Conservation (phyloP, 1,139 yeast species). For the Trichomonascaceae sp. region DNA sequence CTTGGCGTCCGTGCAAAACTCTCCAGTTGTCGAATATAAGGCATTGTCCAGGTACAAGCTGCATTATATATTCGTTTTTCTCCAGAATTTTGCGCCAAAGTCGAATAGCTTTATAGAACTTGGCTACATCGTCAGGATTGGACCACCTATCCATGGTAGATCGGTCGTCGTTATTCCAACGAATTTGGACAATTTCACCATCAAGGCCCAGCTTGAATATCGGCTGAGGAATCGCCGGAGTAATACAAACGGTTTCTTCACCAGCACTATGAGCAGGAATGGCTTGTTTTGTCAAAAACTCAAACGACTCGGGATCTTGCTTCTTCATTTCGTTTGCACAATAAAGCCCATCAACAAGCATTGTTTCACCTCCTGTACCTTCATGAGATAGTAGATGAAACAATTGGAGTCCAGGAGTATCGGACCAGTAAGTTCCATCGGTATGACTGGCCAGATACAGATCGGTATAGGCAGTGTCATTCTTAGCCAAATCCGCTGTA, state of each 20-base stretch:
- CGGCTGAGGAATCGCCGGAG: slow-evolving; percentile 53
- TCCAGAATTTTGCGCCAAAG: slow-evolving; percentile 53
- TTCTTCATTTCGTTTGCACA: slow-evolving; percentile 50
- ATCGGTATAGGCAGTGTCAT: slow-evolving; percentile 72
- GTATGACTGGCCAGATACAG: slow-evolving; percentile 64
- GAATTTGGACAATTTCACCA: slow-evolving; percentile 49
- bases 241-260: slow-evolving; percentile 60
- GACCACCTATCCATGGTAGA: slow-evolving; percentile 58
- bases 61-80: slow-evolving; percentile 52
- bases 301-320: slow-evolving; percentile 50
- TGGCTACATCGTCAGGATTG: slow-evolving; percentile 48
- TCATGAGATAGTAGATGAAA: slow-evolving; percentile 63
- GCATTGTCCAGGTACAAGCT: slow-evolving; percentile 61
- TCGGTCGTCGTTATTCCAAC: slow-evolving; percentile 75
- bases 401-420: slow-evolving; percentile 68
- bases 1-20: slow-evolving; percentile 65
- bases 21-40: slow-evolving; percentile 75
- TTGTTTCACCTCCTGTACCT: slow-evolving; percentile 70
- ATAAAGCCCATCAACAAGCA: slow-evolving; percentile 63
- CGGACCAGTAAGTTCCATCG: slow-evolving; percentile 76
- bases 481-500: slow-evolving; percentile 63
- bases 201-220: slow-evolving; percentile 40
- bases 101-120: slow-evolving; percentile 55
- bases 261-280: slow-evolving; percentile 79
- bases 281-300: slow-evolving; percentile 46